These are phyloP conservation scores for Obelidium mucronatum DNA, from an alignment of 192 early-diverging fungal species.

Conservation along the genomic window DNA sequence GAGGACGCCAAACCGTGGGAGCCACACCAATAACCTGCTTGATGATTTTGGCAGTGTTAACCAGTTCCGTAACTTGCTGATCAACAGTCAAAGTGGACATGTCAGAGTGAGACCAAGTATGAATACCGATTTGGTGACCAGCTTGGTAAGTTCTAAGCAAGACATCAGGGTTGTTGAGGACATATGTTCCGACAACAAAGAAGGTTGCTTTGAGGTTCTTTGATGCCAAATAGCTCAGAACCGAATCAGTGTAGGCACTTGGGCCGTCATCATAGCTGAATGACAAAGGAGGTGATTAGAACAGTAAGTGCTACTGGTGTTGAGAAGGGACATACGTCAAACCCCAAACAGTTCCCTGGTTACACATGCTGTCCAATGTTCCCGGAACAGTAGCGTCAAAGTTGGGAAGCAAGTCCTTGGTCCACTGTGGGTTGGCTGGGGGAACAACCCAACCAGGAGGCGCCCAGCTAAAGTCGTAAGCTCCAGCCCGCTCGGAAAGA, in stretches of 20 bases:
- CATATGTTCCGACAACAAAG: conserved; percentile 66
- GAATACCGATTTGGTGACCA: conserved; percentile 64
- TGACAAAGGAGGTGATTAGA: too few species aligned
- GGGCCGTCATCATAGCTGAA: conserved; percentile 50
- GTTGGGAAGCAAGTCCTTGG: background rate
- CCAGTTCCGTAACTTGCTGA: conserved; percentile 73
- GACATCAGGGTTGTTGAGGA: conserved; percentile 54
- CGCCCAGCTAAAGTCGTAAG: background rate
- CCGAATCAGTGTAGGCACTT: conserved; percentile 47
- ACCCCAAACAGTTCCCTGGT: background rate
- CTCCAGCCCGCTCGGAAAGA: too few species aligned
- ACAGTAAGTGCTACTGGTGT: too few species aligned
- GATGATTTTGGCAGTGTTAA: conserved; percentile 63
- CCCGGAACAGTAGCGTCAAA: background rate
- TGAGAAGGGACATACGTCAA: background rate
- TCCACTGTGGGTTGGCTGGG: background rate
- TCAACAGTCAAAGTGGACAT: conserved; percentile 68
- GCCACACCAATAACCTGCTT: conserved; percentile 39
- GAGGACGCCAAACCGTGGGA: conserved; percentile 51
- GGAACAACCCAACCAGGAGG: background rate
- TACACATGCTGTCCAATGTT: background rate
- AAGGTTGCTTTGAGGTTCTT: conserved; percentile 71
- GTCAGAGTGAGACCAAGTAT: conserved; percentile 67
- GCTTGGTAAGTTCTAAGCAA: conserved; percentile 54
- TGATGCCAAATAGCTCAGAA: conserved; percentile 56